phyloP scores from a whole-genome alignment of 129 eudicot species.

The Dittrichia graveolens region DNA sequence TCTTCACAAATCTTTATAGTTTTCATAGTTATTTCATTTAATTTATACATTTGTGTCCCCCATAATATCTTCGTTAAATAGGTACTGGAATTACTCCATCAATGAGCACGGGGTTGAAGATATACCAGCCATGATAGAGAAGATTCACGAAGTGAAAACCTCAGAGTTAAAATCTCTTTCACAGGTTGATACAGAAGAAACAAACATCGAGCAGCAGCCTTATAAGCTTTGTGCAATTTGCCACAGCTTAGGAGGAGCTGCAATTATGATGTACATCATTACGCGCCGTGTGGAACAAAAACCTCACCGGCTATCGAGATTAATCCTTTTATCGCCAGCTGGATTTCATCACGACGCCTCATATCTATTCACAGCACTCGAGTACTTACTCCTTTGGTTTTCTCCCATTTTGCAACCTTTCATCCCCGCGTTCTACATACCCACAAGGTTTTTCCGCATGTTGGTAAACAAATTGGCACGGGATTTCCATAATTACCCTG shows the following conservation, averaged over 20 bases:
- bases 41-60: background rate
- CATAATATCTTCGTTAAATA: slow-evolving; percentile 8
- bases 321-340: slow-evolving; percentile 89
- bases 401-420: slow-evolving; percentile 64
- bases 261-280: slow-evolving; percentile 69
- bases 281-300: slow-evolving; percentile 71
- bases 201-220: slow-evolving; percentile 62
- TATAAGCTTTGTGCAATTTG: slow-evolving; percentile 77
- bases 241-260: slow-evolving; percentile 98
- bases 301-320: slow-evolving; percentile 79
- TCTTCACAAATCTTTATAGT: background rate
- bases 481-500: slow-evolving; percentile 92
- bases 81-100: slow-evolving; percentile 91
- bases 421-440: slow-evolving; percentile 82
- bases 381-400: slow-evolving; percentile 47
- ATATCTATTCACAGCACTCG: slow-evolving; percentile 54
- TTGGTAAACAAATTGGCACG: slow-evolving; percentile 88
- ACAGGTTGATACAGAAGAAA: slow-evolving; percentile 41
- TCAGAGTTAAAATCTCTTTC: slow-evolving; percentile 51
- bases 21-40: background rate
- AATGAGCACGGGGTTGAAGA: slow-evolving; percentile 88
- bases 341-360: slow-evolving; percentile 89
- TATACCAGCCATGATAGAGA: slow-evolving; percentile 88
- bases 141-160: slow-evolving; percentile 77
- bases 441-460: slow-evolving; percentile 95